These are phyloP conservation scores for Penicillium janthinellum DNA, from an alignment of 2,329 filamentous ascomycete species.

Conservation along the genomic window DNA sequence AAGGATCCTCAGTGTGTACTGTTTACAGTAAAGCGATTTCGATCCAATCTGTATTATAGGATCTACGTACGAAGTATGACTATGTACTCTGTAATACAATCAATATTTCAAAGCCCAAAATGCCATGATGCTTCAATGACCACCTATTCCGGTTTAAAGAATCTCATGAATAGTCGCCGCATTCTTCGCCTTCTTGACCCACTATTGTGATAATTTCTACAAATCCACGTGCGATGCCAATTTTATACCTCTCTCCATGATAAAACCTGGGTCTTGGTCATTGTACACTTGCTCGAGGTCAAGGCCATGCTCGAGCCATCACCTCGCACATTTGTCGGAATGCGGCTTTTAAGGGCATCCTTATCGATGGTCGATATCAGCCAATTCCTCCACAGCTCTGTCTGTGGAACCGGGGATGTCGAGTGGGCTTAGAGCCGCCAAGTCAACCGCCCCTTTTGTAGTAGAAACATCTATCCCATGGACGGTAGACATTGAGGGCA, in stretches of 20 bases:
- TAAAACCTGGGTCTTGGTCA: constrained; percentile 10
- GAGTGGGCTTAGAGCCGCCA: not conserved
- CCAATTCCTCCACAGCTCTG: constrained; percentile 4
- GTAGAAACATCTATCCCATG: not conserved
- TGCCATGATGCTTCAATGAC: too few species aligned
- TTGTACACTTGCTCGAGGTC: constrained; percentile 10
- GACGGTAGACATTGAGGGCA: not conserved
- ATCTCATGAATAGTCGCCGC: constrained; percentile 9
- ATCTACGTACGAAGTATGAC: too few species aligned
- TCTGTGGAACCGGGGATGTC: not conserved
- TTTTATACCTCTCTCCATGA: constrained; percentile 8
- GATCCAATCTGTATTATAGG: too few species aligned
- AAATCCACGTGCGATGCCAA: constrained; percentile 11
- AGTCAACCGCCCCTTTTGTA: not conserved
- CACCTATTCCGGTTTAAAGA: too few species aligned
- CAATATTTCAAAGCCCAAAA: too few species aligned
- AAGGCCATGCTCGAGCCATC: constrained; percentile 7
- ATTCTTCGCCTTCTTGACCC: constrained; percentile 5
- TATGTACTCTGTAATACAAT: too few species aligned
- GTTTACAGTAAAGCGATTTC: too few species aligned
- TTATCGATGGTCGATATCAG: not conserved
- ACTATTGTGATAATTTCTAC: constrained; percentile 7
- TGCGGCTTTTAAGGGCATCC: constrained; percentile 4
- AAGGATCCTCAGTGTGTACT: too few species aligned
- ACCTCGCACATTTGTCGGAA: not conserved